Evolutionary conservation across 352 stramenopile species (phyloP).

Genomic region (Globisporangium uncinulatum): DNA sequence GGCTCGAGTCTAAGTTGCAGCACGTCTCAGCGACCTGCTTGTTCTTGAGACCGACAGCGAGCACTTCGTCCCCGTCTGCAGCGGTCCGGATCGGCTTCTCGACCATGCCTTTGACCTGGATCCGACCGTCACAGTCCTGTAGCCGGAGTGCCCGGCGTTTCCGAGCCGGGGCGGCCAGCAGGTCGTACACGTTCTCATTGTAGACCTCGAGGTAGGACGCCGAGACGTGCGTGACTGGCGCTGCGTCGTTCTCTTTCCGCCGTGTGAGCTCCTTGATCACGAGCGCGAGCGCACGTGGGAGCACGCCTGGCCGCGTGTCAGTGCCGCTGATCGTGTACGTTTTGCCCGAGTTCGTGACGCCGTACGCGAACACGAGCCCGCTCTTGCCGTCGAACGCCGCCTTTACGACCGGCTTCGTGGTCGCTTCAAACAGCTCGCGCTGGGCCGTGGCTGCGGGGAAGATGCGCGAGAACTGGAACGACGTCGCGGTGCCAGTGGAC

Average conservation of each 20-base stretch:
- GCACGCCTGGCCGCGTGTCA: slow-evolving; percentile 61
- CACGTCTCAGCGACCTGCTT: slow-evolving; percentile 84
- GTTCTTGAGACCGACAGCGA: slow-evolving; percentile 63
- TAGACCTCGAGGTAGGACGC: slow-evolving; percentile 98
- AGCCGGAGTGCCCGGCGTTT: slow-evolving; percentile 66
- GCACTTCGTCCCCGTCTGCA: slow-evolving; percentile 65
- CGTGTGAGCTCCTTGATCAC: slow-evolving; percentile 61
- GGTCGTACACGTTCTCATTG: slow-evolving; percentile 97
- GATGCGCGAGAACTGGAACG: slow-evolving; percentile 83
- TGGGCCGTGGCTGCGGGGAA: slow-evolving; percentile 79
- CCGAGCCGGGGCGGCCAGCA: slow-evolving; percentile 66
- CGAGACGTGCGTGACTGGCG: slow-evolving; percentile 42
- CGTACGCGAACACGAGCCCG: slow-evolving; percentile 96
- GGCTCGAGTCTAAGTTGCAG: slow-evolving; percentile 88
- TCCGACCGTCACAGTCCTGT: slow-evolving; percentile 82
- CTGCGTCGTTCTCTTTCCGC: slow-evolving; percentile 33
- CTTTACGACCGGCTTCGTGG: slow-evolving; percentile 88
- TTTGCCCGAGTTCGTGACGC: slow-evolving; percentile 98
- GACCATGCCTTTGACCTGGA: slow-evolving; percentile 82
- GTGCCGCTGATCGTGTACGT: slow-evolving; percentile 97
- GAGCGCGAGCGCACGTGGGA: slow-evolving; percentile 74
- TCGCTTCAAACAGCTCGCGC: slow-evolving; percentile 88
- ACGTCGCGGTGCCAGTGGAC: slow-evolving; percentile 66
- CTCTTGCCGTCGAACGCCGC: slow-evolving; percentile 81
- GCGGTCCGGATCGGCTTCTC: slow-evolving; percentile 55